phyloP scores from a whole-genome alignment of 805 yeast genomes.

The Candida piceae region DNA sequence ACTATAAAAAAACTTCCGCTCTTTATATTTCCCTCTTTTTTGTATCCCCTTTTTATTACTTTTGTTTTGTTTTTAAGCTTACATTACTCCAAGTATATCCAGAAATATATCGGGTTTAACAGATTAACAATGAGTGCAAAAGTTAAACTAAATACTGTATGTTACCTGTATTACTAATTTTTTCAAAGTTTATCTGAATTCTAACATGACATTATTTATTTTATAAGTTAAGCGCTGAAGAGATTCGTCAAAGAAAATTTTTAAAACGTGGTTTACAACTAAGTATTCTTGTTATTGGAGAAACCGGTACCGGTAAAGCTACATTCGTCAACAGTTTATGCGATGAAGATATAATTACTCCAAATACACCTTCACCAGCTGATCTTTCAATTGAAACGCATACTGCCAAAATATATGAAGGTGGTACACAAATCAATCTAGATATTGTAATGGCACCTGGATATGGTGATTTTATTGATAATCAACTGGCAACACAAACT shows the following conservation, averaged over 20 bases:
- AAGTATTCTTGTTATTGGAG: constrained; percentile 45
- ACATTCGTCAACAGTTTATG: constrained; percentile 79
- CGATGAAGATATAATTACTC: constrained; percentile 43
- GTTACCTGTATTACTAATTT: constrained; percentile 1
- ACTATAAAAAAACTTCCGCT: too few relatives aligned
- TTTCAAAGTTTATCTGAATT: too few relatives aligned
- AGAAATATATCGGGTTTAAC: too few relatives aligned
- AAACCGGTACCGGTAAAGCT: constrained; percentile 43
- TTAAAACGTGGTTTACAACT: constrained; percentile 47
- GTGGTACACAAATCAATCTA: constrained; percentile 47
- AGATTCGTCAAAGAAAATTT: constrained; percentile 38
- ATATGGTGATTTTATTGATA: constrained; percentile 68
- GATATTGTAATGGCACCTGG: constrained; percentile 67
- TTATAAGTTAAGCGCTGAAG: constrained; percentile 27
- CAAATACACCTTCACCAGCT: constrained; percentile 33
- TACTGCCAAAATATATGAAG: constrained; percentile 35
- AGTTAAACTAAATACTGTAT: constrained; percentile 16
- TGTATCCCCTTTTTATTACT: neutral
- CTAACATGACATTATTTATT: neutral
- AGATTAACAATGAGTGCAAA: constrained; percentile 17
- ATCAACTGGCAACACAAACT: constrained; percentile 51
- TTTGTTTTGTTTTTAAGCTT: too few relatives aligned
- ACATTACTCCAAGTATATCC: too few relatives aligned
- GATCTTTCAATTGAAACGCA: constrained; percentile 28
- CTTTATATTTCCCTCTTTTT: constrained; percentile 4